Evolutionary conservation across 139 green algal species (phyloP), one percentile per base, ranked within the genome.

Genomic region (Nannochloris sp.): DNA sequence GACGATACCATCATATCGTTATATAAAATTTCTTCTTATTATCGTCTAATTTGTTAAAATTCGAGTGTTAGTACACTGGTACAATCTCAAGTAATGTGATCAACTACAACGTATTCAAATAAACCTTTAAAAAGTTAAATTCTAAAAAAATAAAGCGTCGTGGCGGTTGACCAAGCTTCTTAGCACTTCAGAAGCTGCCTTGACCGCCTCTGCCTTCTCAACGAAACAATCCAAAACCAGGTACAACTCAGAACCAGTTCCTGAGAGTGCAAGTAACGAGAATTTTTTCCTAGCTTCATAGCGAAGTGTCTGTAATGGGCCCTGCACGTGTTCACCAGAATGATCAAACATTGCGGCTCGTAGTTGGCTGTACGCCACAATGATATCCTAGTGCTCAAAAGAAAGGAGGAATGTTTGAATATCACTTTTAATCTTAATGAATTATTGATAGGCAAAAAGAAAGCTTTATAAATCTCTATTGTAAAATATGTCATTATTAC

Each of bases 331-430:
- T 34, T 64, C 64, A 8, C 36, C 29, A 33, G 34, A 56, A 23
- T 55, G 19, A 13, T 71, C 71, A 39, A 59, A 78, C 71, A 70
- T 65, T 13, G 61, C 65, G 6, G 71, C 71, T 1, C 71, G 56
- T 33, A 78, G n/a, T 44, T 78, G 64, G 8, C 64, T 63, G 51
- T 70, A 73, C 4, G 54, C 56, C 6, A 73, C 58, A 8, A 60
- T 36, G 6, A 73, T 24, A 3, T 42, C 8, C 53, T 78, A 61
- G 53, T 42, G 35, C n/a, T n/a, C n/a, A n/a, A n/a, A n/a, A n/a
- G n/a, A n/a, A n/a, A n/a, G n/a, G n/a, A n/a, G n/a, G n/a, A n/a
- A n/a, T n/a, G n/a, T n/a, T n/a, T n/a, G n/a, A n/a, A n/a, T n/a
- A n/a, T n/a, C n/a, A n/a, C n/a, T n/a, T n/a, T n/a, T n/a, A n/a